These are phyloP conservation scores for Ustilago xerochloae DNA, from an alignment of 1,284 basidiomycete genomes.

Conservation along the genomic window DNA sequence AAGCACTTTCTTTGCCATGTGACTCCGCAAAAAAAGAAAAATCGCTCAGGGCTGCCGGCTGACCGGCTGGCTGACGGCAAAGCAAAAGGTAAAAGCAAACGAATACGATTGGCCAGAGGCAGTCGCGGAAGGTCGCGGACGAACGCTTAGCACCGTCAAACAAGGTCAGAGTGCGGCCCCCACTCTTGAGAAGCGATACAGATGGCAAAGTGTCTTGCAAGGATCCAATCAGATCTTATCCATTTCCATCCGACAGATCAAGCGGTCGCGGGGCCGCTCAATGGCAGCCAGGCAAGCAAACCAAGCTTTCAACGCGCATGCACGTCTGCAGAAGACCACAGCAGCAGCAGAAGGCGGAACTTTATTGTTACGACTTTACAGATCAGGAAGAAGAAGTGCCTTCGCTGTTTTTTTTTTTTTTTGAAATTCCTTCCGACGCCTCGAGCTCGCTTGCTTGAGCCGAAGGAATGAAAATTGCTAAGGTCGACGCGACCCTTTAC, in stretches of 20 bases:
- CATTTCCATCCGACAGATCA: constrained; percentile 33
- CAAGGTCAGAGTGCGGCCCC: background rate
- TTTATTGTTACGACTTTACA: constrained; percentile 29
- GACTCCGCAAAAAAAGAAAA: constrained; percentile 5
- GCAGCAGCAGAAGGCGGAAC: background rate
- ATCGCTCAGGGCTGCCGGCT: background rate
- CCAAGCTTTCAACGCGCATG: background rate
- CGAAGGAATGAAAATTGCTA: background rate
- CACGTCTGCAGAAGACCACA: background rate
- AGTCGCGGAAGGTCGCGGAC: constrained; percentile 20
- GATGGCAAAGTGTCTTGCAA: background rate
- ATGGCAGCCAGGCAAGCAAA: background rate
- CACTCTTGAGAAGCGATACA: background rate
- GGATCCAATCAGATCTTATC: constrained; percentile 44
- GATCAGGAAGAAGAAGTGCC: constrained; percentile 4
- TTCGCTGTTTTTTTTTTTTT: background rate
- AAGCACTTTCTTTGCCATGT: background rate
- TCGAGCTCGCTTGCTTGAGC: background rate
- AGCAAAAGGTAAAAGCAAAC: background rate
- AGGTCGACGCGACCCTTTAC: constrained; percentile 14
- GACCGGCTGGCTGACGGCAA: background rate
- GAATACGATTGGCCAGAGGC: constrained; percentile 21
- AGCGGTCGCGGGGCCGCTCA: constrained; percentile 11
- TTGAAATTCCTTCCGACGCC: constrained; percentile 2
- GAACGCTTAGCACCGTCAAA: constrained; percentile 1